Evolutionary conservation across 139 green algal genomes (phyloP), one percentile per base, ranked within the genome.

Genomic region (Coelastrella sp.): DNA sequence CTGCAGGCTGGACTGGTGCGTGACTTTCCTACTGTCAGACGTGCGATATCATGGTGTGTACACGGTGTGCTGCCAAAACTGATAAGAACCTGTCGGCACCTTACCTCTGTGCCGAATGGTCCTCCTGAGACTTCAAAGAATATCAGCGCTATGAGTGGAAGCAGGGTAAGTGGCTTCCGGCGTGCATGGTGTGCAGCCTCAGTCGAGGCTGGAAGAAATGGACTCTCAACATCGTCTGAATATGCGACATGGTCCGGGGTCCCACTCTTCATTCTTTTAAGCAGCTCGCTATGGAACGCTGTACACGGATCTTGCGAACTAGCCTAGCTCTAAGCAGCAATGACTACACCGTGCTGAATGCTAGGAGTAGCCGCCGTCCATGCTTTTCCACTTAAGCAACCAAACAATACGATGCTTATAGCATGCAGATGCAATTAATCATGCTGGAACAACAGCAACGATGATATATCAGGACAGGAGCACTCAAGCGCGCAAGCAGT

Each of bases 81-180:
- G n/a, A n/a, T n/a, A n/a, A n/a, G 19, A 64, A 32, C 19, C 53
- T 64, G 60, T 34, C 38, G 15, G 34, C 8, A 1, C 43, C 62
- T 34, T 53, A 97, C 94, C 92, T 98, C 96, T 9, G 93, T 98
- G 9, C 97, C 97, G 89, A 99, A 99, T 0, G 97, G 97, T 0
- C 97, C 97, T 17, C 97, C 97, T 9, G 90, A 95, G 0, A 99
- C 97, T 50, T 99, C 97, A 83, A 96, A 99, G 79, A 98, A 99
- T 64, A 99, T 97, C 37, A 99, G 92, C 1, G 95, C 94, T 0
- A 98, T 91, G 5, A 99, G 91, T 1, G 96, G 95, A 66, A 97
- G 85, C 64, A 99, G 81, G 1, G 90, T 92, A 37, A 99, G 90
- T 15, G 93, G 91, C 80, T 82, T 82, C 75, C 71, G 69, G 62